phyloP scores from a whole-genome alignment of 2,329 filamentous ascomycete species.

The Trichoderma simmonsii region DNA sequence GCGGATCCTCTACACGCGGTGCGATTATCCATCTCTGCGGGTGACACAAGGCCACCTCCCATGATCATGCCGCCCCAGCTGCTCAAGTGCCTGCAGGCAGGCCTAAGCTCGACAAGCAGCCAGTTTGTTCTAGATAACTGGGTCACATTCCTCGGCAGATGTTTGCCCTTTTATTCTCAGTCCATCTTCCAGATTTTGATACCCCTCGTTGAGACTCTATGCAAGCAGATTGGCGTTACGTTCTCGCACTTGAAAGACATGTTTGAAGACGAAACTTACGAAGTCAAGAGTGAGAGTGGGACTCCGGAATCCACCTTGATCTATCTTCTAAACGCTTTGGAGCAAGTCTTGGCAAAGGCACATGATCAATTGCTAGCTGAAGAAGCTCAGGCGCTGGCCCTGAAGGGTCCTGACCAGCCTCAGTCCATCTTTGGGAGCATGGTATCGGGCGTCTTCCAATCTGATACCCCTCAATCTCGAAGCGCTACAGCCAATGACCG shows the following conservation, averaged over 20 bases:
- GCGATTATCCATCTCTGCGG: slow-evolving; percentile 36
- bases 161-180: slow-evolving; percentile 77
- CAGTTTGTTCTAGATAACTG: slow-evolving; percentile 83
- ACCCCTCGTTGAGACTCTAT: slow-evolving; percentile 86
- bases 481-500: slow-evolving; percentile 88
- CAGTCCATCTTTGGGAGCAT: slow-evolving; percentile 93
- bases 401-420: slow-evolving; percentile 77
- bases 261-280: slow-evolving; percentile 45
- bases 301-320: slow-evolving; percentile 70
- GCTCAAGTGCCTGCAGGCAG: slow-evolving; percentile 80
- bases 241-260: slow-evolving; percentile 68
- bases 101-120: slow-evolving; percentile 71
- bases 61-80: slow-evolving; percentile 62
- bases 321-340: slow-evolving; percentile 85
- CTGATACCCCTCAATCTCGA: slow-evolving; percentile 72
- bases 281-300: slow-evolving; percentile 25
- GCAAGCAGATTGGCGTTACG: slow-evolving; percentile 67
- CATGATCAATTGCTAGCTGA: slow-evolving; percentile 79
- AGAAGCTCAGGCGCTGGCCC: slow-evolving; percentile 63
- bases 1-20: slow-evolving; percentile 41
- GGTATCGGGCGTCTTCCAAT: slow-evolving; percentile 84
- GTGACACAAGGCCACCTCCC: slow-evolving; percentile 26
- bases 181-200: slow-evolving; percentile 88
- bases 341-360: slow-evolving; percentile 82
- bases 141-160: slow-evolving; percentile 80